Conservation (phyloP, 1,284 basidiomycete genomes). For the Meira nashicola region DNA sequence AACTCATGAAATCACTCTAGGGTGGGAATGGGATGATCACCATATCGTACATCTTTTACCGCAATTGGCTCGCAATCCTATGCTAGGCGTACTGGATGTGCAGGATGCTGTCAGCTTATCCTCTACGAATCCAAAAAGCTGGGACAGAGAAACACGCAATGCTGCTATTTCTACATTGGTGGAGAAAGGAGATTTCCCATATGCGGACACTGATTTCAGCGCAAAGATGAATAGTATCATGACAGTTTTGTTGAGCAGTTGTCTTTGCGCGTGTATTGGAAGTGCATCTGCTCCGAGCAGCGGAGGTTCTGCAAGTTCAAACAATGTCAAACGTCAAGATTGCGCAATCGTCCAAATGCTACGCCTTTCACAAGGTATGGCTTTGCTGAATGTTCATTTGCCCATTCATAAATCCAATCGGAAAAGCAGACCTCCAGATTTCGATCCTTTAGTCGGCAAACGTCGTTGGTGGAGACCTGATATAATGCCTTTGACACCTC, state of each 20-base stretch:
- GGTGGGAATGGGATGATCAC: constrained; percentile 95
- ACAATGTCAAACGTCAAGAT: constrained; percentile 44
- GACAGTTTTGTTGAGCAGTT: constrained; percentile 35
- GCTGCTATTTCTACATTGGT: constrained; percentile 31
- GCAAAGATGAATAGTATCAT: constrained; percentile 43
- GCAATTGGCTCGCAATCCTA: constrained; percentile 61
- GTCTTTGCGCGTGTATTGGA: constrained; percentile 49
- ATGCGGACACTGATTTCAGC: constrained; percentile 41
- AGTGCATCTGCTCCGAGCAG: constrained; percentile 35
- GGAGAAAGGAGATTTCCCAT: constrained; percentile 46
- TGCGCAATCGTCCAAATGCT: constrained; percentile 52
- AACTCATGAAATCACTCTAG: constrained; percentile 80
- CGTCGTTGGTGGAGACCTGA: constrained; percentile 33
- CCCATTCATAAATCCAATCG: constrained; percentile 26
- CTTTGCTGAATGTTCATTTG: constrained; percentile 42
- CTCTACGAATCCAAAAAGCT: constrained; percentile 15
- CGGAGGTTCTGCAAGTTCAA: constrained; percentile 40
- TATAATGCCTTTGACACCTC: constrained; percentile 28
- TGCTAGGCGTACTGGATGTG: constrained; percentile 20
- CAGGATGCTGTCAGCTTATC: background rate
- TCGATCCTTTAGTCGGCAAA: constrained; percentile 44
- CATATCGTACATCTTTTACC: constrained; percentile 79
- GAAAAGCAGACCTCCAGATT: constrained; percentile 33
- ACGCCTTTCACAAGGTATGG: constrained; percentile 48
- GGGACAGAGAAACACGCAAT: constrained; percentile 18